Evolutionary conservation across 768 basidiomycete species (phyloP).

Genomic region (Trametopsis cervina): DNA sequence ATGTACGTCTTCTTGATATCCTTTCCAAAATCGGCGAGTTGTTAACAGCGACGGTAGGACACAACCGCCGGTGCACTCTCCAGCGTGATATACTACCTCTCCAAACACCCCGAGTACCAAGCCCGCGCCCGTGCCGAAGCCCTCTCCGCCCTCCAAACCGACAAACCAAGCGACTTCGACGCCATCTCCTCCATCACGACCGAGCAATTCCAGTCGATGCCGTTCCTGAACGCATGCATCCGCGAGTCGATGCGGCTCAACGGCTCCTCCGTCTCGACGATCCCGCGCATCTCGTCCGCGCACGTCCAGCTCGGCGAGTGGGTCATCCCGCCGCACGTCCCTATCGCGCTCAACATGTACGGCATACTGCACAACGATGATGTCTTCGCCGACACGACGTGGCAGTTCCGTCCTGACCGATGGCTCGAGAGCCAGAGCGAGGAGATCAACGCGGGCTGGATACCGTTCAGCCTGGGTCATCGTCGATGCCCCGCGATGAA

Average conservation of each 20-base stretch:
- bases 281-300: no score
- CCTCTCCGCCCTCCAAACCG: constrained; percentile 20
- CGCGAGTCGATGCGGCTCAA: constrained; percentile 33
- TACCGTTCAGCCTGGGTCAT: background rate
- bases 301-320: constrained; percentile 27
- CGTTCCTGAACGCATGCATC: constrained; percentile 32
- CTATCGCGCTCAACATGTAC: constrained; percentile 28
- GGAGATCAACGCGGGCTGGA: background rate
- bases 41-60: constrained; percentile 20
- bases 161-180: no score
- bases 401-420: constrained; percentile 1
- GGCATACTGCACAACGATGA: background rate
- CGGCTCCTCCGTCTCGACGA: constrained; percentile 20
- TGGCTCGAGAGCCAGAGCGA: no score
- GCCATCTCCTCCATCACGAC: no score
- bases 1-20: constrained; percentile 20
- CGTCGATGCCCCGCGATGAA: background rate
- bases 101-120: constrained; percentile 31
- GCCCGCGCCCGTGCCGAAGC: constrained; percentile 31
- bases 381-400: background rate
- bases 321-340: constrained; percentile 24
- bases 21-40: background rate
- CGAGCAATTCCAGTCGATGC: constrained; percentile 22
- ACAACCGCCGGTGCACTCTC: constrained; percentile 35
- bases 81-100: constrained; percentile 30